Conservation (phyloP, 2,329 filamentous ascomycete genomes). For the Colletotrichum sansevieriae region DNA sequence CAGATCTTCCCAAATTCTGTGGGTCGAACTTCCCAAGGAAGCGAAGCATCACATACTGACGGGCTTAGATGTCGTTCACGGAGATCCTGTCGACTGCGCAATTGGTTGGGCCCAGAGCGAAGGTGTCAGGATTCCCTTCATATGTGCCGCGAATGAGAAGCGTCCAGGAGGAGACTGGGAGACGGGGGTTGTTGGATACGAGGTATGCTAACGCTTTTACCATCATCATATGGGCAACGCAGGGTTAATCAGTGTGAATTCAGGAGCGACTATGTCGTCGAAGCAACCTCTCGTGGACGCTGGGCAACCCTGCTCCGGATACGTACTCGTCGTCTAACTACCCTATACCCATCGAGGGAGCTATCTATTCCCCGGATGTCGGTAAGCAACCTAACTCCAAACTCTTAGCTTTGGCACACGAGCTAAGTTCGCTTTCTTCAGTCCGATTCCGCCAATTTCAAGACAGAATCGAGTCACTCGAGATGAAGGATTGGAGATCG, state of each 20-base stretch:
- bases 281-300: conserved; percentile 78
- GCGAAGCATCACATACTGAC: conserved; percentile 4
- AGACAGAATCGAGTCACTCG: conserved; percentile 71
- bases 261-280: conserved; percentile 80
- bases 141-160: conserved; percentile 82
- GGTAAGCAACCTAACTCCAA: conserved; percentile 57
- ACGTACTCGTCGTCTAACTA: conserved; percentile 68
- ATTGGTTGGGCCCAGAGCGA: conserved; percentile 38
- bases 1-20: conserved; percentile 41
- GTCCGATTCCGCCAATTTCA: conserved; percentile 81
- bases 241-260: conserved; percentile 2
- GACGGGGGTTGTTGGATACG: conserved; percentile 63
- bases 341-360: conserved; percentile 77
- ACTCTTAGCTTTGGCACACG: neutral
- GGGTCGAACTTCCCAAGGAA: neutral
- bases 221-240: neutral
- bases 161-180: conserved; percentile 86
- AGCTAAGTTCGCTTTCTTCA: conserved; percentile 44
- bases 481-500: conserved; percentile 64
- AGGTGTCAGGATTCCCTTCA: conserved; percentile 68
- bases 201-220: conserved; percentile 42
- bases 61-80: conserved; percentile 44
- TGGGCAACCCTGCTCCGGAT: conserved; percentile 71
- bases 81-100: conserved; percentile 27
- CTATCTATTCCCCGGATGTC: conserved; percentile 77